Conservation (phyloP, 2,329 filamentous ascomycete species). For the Neurospora sp. region DNA sequence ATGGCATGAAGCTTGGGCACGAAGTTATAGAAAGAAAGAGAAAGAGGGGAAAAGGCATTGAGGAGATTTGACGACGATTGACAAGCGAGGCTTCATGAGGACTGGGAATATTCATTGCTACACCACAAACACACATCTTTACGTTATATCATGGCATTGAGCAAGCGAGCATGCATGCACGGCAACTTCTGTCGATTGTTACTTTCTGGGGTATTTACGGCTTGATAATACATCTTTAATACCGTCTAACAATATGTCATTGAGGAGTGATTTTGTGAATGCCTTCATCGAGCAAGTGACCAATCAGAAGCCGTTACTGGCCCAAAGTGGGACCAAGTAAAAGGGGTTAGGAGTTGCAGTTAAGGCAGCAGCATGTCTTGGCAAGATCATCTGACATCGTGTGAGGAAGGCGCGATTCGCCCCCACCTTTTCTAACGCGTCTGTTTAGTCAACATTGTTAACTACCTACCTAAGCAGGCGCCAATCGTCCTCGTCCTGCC, state of each 20-base stretch:
- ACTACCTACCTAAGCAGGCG: not conserved
- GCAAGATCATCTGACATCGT: slow-evolving; percentile 13
- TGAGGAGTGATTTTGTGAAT: not conserved
- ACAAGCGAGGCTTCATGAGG: not conserved
- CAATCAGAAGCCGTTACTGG: not conserved
- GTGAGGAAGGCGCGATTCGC: slow-evolving; percentile 8
- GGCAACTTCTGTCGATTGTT: not conserved
- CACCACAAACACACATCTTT: not conserved
- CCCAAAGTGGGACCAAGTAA: not conserved
- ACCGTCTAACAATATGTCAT: not conserved
- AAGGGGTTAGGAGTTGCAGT: not conserved
- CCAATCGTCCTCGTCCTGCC: not conserved
- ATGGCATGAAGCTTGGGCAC: not conserved
- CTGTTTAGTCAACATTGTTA: slow-evolving; percentile 3
- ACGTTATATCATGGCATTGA: not conserved
- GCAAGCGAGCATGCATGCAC: not conserved
- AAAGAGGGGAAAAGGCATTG: not conserved
- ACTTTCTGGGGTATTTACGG: not conserved
- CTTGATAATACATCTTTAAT: not conserved
- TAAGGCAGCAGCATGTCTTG: not conserved
- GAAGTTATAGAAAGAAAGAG: not conserved
- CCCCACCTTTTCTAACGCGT: slow-evolving; percentile 1
- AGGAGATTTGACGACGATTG: not conserved
- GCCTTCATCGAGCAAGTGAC: not conserved
- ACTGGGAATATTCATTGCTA: not conserved